Conservation (phyloP, 352 stramenopile genomes). For the Blastocystis sp. region DNA sequence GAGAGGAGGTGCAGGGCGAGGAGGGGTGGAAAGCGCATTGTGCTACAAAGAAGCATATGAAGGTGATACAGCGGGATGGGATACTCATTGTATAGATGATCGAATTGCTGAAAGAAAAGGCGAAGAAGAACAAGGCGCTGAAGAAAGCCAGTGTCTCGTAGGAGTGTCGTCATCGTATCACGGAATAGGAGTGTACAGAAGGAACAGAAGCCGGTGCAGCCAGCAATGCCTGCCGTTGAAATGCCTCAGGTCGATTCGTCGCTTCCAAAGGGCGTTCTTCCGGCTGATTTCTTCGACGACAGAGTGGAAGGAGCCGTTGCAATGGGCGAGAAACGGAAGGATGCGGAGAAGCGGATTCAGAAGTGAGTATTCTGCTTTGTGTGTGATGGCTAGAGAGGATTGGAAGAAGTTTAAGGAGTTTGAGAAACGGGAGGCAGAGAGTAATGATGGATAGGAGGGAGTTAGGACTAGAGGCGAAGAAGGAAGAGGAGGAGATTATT, state of each 20-base stretch:
- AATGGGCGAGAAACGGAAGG: conserved; percentile 38
- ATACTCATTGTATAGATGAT: conserved; percentile 48
- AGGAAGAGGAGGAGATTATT: conserved; percentile 49
- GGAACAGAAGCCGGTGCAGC: background rate
- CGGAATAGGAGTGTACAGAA: background rate
- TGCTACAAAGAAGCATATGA: conserved; percentile 39
- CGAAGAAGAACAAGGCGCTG: conserved; percentile 41
- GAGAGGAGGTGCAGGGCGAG: conserved; percentile 14
- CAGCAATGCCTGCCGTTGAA: background rate
- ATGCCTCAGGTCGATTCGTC: background rate
- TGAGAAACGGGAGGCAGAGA: conserved; percentile 22
- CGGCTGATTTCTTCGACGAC: conserved; percentile 61
- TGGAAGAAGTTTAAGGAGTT: conserved; percentile 58
- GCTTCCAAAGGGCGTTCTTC: conserved; percentile 5
- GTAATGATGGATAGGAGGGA: background rate
- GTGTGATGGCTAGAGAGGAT: conserved; percentile 33
- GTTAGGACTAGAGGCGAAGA: conserved; percentile 15
- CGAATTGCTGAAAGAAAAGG: conserved; percentile 51
- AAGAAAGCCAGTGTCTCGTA: conserved; percentile 13
- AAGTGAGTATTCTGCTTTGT: background rate
- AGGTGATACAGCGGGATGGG: background rate
- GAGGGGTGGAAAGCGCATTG: conserved; percentile 25
- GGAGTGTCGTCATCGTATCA: background rate
- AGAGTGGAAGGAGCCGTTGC: conserved; percentile 29
- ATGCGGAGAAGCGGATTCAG: conserved; percentile 48